phyloP scores from a whole-genome alignment of 73 alveolate genomes.

The Symbiodinium pilosum region DNA sequence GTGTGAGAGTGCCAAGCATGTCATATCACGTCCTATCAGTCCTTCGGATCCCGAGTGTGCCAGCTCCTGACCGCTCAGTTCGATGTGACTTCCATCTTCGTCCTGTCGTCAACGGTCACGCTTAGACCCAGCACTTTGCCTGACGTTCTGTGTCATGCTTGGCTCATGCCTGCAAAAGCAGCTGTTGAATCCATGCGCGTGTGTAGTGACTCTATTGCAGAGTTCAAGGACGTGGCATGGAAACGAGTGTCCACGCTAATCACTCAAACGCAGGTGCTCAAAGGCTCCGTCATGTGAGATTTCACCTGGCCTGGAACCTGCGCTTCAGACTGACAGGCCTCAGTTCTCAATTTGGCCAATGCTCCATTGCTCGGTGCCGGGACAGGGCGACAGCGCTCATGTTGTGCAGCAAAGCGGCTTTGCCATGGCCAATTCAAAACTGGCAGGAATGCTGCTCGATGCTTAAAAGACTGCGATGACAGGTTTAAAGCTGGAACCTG shows the following conservation, averaged over 20 bases:
- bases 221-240: no score
- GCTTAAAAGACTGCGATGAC: background rate
- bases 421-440: background rate
- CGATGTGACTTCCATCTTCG: conserved; percentile 28
- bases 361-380: background rate
- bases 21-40: no score
- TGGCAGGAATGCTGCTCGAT: background rate
- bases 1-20: background rate
- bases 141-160: no score
- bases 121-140: no score
- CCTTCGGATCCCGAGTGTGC: conserved; percentile 33
- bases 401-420: background rate
- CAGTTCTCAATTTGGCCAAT: background rate
- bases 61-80: conserved; percentile 31
- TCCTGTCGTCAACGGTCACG: background rate
- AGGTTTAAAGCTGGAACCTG: no score
- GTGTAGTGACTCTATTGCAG: no score
- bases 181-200: no score
- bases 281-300: background rate
- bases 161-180: no score
- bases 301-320: conserved; percentile 29
- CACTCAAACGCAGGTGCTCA: no score
- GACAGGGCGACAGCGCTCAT: background rate
- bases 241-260: no score
- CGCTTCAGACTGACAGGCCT: conserved; percentile 28